Evolutionary conservation across 2,329 filamentous ascomycete species (phyloP).

Genomic region (Penicillium sp.): DNA sequence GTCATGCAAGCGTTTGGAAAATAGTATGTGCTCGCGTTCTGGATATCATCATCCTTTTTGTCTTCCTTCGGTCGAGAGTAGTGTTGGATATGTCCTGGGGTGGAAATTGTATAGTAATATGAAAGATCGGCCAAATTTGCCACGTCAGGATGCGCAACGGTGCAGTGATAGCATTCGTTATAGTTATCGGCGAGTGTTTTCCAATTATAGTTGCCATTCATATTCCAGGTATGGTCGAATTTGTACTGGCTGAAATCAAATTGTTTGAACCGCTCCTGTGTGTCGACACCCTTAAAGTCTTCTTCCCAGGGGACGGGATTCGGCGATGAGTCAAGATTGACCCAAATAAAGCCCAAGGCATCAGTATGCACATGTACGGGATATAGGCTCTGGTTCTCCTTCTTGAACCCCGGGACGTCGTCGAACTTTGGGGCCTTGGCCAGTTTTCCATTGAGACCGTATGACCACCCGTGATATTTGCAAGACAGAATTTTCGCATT

Average conservation of each 20-base stretch:
- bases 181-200: conserved; percentile 63
- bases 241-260: conserved; percentile 54
- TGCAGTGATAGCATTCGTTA: conserved; percentile 45
- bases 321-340: conserved; percentile 51
- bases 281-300: conserved; percentile 51
- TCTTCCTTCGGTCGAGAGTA: conserved; percentile 46
- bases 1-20: conserved; percentile 38
- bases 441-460: conserved; percentile 55
- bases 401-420: conserved; percentile 49
- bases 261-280: conserved; percentile 45
- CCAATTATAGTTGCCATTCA: conserved; percentile 60
- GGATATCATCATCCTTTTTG: conserved; percentile 49
- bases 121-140: conserved; percentile 52
- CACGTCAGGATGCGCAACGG: conserved; percentile 27
- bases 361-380: conserved; percentile 56
- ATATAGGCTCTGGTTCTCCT: conserved; percentile 46
- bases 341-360: conserved; percentile 56
- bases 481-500: conserved; percentile 53
- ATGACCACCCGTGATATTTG: conserved; percentile 61
- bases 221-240: conserved; percentile 58
- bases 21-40: conserved; percentile 34
- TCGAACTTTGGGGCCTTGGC: conserved; percentile 59
- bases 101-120: conserved; percentile 53
- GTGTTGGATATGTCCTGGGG: conserved; percentile 51
- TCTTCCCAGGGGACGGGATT: conserved; percentile 49